Conservation (phyloP, 2,329 filamentous ascomycete genomes). For the Aureobasidium sp. region DNA sequence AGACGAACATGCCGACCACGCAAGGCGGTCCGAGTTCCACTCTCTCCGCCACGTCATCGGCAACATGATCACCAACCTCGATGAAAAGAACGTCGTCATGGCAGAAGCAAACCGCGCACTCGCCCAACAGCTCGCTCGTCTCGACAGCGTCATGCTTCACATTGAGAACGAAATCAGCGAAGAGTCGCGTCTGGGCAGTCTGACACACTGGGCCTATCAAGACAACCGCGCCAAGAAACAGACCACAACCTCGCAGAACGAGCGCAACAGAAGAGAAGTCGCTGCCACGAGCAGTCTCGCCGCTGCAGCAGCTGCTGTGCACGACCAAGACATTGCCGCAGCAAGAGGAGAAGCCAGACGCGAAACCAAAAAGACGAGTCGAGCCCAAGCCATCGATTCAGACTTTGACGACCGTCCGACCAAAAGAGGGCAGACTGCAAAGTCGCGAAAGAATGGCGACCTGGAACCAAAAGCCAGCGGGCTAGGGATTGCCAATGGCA, state of each 20-base stretch:
- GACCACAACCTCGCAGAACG: slow-evolving; percentile 50
- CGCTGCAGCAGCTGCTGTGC: slow-evolving; percentile 64
- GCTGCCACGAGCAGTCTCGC: slow-evolving; percentile 62
- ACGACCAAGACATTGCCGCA: slow-evolving; percentile 76
- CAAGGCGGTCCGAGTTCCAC: slow-evolving; percentile 67
- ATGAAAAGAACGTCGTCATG: slow-evolving; percentile 97
- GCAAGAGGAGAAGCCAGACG: slow-evolving; percentile 76
- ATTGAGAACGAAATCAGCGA: slow-evolving; percentile 87
- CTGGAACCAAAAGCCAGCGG: slow-evolving; percentile 40
- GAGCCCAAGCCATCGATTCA: slow-evolving; percentile 64
- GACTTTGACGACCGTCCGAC: slow-evolving; percentile 65
- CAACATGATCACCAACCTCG: slow-evolving; percentile 81
- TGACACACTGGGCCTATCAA: slow-evolving; percentile 91
- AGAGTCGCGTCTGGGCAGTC: slow-evolving; percentile 86
- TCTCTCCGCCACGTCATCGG: slow-evolving; percentile 71
- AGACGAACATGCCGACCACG: slow-evolving; percentile 47
- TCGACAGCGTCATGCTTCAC: slow-evolving; percentile 81
- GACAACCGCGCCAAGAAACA: slow-evolving; percentile 59
- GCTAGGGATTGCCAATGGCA: slow-evolving; percentile 54
- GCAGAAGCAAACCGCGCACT: slow-evolving; percentile 87
- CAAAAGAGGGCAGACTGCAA: slow-evolving; percentile 59
- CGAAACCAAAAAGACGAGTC: slow-evolving; percentile 58
- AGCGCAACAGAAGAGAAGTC: slow-evolving; percentile 71
- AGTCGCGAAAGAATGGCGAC: slow-evolving; percentile 54
- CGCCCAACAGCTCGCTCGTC: slow-evolving; percentile 72